Evolutionary conservation across 805 yeast species (phyloP).

Genomic region (Wickerhamomyces rabaulensis): DNA sequence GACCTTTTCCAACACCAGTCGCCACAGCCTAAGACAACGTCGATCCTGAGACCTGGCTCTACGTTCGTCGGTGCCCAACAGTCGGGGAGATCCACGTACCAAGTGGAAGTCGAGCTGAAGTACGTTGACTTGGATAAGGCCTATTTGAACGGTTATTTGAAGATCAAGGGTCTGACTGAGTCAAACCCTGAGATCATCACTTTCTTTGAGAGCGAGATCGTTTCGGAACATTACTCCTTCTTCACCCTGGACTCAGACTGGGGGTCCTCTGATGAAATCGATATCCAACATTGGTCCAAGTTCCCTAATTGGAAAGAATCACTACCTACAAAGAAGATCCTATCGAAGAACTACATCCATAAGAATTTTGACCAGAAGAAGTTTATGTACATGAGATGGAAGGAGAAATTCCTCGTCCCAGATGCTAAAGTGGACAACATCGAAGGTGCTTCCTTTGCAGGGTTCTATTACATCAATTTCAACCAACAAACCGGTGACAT

Average conservation of each 20-base stretch:
- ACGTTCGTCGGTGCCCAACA: slow-evolving; percentile 64
- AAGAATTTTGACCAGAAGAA: slow-evolving; percentile 34
- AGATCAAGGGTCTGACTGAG: slow-evolving; percentile 63
- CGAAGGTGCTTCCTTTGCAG: slow-evolving; percentile 80
- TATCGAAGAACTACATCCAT: slow-evolving; percentile 18
- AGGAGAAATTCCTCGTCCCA: slow-evolving; percentile 81
- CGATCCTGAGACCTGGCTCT: slow-evolving; percentile 57
- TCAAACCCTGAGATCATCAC: slow-evolving; percentile 70
- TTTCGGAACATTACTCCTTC: slow-evolving; percentile 49
- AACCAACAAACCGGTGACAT: slow-evolving; percentile 73
- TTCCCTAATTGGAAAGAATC: slow-evolving; percentile 39
- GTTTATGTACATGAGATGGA: slow-evolving; percentile 88
- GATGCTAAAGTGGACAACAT: slow-evolving; percentile 55
- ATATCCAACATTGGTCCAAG: slow-evolving; percentile 63
- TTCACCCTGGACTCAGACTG: slow-evolving; percentile 32
- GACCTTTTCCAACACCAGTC: background rate
- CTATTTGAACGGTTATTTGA: slow-evolving; percentile 55
- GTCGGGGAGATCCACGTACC: slow-evolving; percentile 59
- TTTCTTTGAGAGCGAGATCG: slow-evolving; percentile 63
- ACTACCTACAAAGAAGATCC: slow-evolving; percentile 12
- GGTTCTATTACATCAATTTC: slow-evolving; percentile 84
- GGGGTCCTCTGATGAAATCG: slow-evolving; percentile 57
- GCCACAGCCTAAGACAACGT: slow-evolving; percentile 20
- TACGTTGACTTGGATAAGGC: slow-evolving; percentile 56
- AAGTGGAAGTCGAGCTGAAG: slow-evolving; percentile 63